A percentile compares a stretch with the other conserved stretches of the same genome.
Conservation (phyloP, 2,329 filamentous ascomycete genomes). For the Monilinia vaccinii-corymbosi region DNA sequence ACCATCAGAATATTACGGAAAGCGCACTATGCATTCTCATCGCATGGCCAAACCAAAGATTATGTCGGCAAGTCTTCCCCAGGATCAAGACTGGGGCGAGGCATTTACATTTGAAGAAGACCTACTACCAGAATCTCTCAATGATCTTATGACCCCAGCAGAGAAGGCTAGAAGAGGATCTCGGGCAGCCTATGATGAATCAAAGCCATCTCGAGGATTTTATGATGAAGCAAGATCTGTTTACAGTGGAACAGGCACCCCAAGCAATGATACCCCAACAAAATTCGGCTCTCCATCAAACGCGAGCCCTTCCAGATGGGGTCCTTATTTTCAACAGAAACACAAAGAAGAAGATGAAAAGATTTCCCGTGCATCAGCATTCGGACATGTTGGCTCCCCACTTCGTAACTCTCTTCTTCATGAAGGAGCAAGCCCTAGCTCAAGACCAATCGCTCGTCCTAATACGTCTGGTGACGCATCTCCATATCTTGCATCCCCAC, state of each 20-base stretch:
- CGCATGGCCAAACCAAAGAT: conserved; percentile 57
- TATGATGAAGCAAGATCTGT: conserved; percentile 39
- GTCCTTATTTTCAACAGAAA: conserved; percentile 50
- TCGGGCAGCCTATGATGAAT: conserved; percentile 45
- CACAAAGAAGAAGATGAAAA: conserved; percentile 41
- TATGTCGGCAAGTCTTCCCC: conserved; percentile 60
- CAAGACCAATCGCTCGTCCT: conserved; percentile 34
- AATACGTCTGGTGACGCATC: conserved; percentile 25
- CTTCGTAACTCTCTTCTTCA: conserved; percentile 54
- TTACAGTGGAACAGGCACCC: conserved; percentile 33
- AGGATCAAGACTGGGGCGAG: conserved; percentile 52
- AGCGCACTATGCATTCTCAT: conserved; percentile 64
- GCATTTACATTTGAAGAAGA: conserved; percentile 82
- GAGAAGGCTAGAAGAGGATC: conserved; percentile 59
- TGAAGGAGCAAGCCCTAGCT: conserved; percentile 37
- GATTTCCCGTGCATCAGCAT: conserved; percentile 40
- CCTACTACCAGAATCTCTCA: conserved; percentile 66
- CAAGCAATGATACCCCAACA: conserved; percentile 36
- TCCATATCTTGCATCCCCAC: conserved; percentile 28
- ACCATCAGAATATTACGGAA: conserved; percentile 53
- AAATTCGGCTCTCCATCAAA: conserved; percentile 54
- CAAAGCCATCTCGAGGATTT: conserved; percentile 40
- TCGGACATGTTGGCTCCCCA: conserved; percentile 58
- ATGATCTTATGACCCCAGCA: conserved; percentile 56
- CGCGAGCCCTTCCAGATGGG: conserved; percentile 53